Base-by-base conservation (phyloP, 257 asterid genomes). In the Ilex asprella region DNA sequence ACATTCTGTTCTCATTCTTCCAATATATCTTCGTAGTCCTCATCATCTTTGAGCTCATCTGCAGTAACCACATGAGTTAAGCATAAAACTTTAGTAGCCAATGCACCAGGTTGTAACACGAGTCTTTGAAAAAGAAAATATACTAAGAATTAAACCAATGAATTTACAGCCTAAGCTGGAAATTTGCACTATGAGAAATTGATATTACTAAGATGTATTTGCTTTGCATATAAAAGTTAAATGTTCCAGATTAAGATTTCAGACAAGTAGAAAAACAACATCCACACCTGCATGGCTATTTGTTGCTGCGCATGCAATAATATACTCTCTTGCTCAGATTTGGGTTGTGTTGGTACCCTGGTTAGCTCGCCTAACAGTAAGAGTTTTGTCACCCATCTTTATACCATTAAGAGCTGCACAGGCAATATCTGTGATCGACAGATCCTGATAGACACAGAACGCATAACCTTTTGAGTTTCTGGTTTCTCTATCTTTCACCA, bases 381-480 rank as follows among this genome's bases (percentile, higher is more conserved):
- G 95, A 2, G 97, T 89, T 76, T 93, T 89, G 67, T 93, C 97
- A 9, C 96, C 99, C 97, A 93, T 89, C 76, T 89, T 93, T 63
- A 93, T 89, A 63, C 99, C 99, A 71, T 93, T 93, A 56, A 93
- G 96, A 72, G 97, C 99, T 60, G 94, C 92, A 74, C 99, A 93
- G 59, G 99, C 97, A 76, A 93, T 89, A 78, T 93, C 97, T 21
- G 99, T 93, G 53, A 93, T 96, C 10, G 97, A 82, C 50, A 84
- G 71, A 70, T 93, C 99, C 65, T 82, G 84, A 71, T 89, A 93
- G 58, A 93, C 97, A 79, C 99, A 93, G 70, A 93, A 93, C 6
- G 97, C 99, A 79, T 93, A 89, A 77, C 99, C 99, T 80, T 93
- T 93, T 27, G 99, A 93, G 76, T 93, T 93, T 62, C 99, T 96